Evolutionary conservation across 305 asterid genomes (phyloP), one percentile per base, ranked within the genome.

Genomic region (Andrographis paniculata): DNA sequence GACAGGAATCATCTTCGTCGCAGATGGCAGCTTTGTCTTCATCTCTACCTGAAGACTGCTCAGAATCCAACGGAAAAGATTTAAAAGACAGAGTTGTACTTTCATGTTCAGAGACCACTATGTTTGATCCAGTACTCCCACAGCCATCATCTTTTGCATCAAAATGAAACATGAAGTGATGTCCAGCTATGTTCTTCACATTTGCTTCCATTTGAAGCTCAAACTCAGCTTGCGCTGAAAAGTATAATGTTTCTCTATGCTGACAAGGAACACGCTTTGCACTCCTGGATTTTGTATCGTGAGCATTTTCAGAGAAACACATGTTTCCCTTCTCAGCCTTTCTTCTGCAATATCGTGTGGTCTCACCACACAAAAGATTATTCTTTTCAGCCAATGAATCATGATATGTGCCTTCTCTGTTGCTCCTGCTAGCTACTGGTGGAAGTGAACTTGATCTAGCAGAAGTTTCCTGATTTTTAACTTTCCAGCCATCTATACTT

Each of bases 401-500:
- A 49, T 27, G 68, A 31, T 60, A 50, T 16, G 61, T 61, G 61
- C 48, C 58, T 64, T 61, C 69, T 58, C 66, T 77, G 53, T 41
- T 61, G 48, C 64, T 70, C 58, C 71, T 64, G 60, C 72, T 69
- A 56, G 66, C 63, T 46, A 37, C 27, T 45, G 78, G 76, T 50
- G 82, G 71, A 63, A 71, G 69, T 23, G 95, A 87, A 52, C 72
- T 73, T 11, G 81, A 73, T 55, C 79, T 63, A 22, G 77, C 66
- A 20, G 81, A 71, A 56, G 43, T 66, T 62, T 71, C 72, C 50
- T 30, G 40, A 21, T 56, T 59, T 58, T 71, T 81, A 58, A 73
- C 84, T 54, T 70, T 78, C 89, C 94, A 73, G 44, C 93, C 93
- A 68, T 91, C 92, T 51, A 76, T 78, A 52, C 84, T 78, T 61